These are phyloP conservation scores for Dictyostelium capitatum DNA, from an alignment of 78 protist species.

Conservation along the genomic window DNA sequence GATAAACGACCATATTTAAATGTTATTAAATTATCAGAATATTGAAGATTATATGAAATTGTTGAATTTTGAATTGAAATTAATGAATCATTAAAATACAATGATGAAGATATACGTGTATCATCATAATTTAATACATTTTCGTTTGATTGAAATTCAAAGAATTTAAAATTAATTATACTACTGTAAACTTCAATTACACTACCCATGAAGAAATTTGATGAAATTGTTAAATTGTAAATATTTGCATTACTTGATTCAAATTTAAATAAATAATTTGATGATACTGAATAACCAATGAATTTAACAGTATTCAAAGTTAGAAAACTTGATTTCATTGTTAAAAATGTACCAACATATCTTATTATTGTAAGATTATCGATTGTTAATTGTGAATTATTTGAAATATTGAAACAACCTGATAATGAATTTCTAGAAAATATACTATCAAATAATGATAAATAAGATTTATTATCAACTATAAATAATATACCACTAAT, in stretches of 20 bases:
- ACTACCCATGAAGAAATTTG: neutral
- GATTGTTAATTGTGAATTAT: too few species aligned
- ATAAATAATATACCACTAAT: too few species aligned
- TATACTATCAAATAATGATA: too few species aligned
- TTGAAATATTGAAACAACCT: too few species aligned
- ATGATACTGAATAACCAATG: neutral
- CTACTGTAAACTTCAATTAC: neutral
- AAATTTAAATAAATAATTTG: neutral
- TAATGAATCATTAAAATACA: neutral
- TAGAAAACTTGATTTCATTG: too few species aligned
- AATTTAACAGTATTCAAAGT: too few species aligned
- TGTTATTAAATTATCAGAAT: neutral
- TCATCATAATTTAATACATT: neutral
- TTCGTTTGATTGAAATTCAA: neutral
- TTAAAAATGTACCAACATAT: too few species aligned
- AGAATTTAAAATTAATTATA: neutral
- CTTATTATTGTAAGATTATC: too few species aligned
- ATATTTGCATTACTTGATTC: neutral
- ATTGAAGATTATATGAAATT: neutral
- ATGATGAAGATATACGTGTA: neutral
- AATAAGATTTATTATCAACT: too few species aligned
- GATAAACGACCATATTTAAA: neutral
- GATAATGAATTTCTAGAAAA: too few species aligned
- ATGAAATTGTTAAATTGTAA: neutral
- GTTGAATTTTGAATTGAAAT: neutral